phyloP scores from a whole-genome alignment of 73 alveolate species.

The Durusdinium trenchii region DNA sequence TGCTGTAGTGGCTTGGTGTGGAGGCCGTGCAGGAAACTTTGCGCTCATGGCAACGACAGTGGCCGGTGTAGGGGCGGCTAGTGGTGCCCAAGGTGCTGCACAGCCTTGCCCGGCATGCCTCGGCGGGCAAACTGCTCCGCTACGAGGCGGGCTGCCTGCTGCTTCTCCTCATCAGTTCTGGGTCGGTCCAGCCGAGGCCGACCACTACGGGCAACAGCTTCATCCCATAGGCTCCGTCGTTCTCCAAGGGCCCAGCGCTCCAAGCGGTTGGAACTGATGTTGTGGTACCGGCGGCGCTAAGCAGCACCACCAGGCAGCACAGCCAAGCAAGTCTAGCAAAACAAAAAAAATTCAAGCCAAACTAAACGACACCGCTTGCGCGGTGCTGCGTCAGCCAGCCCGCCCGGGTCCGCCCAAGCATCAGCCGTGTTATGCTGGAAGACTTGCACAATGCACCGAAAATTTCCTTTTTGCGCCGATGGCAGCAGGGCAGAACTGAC shows the following conservation, averaged over 20 bases:
- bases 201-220: neutral
- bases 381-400: neutral
- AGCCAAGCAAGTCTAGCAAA: neutral
- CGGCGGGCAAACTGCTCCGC: neutral
- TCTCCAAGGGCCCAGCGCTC: slow-evolving; percentile 12
- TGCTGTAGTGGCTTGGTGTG: neutral
- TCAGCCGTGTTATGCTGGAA: neutral
- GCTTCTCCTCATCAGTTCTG: neutral
- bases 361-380: slow-evolving; percentile 5
- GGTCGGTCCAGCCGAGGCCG: neutral
- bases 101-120: neutral
- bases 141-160: neutral
- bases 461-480: neutral
- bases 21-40: neutral
- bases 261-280: neutral
- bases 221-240: neutral
- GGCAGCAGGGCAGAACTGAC: slow-evolving; percentile 5
- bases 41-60: too few relatives aligned
- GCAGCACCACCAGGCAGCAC: slow-evolving; percentile 12
- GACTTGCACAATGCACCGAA: neutral
- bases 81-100: neutral
- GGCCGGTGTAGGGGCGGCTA: neutral
- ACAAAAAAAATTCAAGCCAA: neutral
- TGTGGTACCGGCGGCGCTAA: neutral
- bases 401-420: neutral